A percentile compares a stretch with the other conserved stretches of the same genome.
phyloP scores from a whole-genome alignment of 345 rosid species.

The Melaleuca quinquenervia region DNA sequence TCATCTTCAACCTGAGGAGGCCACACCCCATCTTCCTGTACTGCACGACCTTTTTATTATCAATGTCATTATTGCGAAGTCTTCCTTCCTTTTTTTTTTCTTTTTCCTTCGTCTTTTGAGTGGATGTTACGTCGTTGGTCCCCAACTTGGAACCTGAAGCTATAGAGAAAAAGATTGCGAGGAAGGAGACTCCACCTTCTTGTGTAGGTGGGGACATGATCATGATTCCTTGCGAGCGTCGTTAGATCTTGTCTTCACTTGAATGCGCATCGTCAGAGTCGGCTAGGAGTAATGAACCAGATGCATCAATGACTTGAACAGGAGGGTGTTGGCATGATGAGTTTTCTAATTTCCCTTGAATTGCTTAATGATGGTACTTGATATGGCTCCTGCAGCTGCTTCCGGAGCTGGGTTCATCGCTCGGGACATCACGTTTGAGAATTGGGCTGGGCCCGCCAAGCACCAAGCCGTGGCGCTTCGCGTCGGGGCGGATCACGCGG shows the following conservation, averaged over 20 bases:
- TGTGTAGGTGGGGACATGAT: background rate
- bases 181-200: background rate
- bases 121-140: background rate
- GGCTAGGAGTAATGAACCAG: background rate
- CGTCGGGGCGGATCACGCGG: conserved; percentile 88
- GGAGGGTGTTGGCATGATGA: background rate
- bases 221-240: background rate
- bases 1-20: background rate
- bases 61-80: background rate
- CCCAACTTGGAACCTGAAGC: background rate
- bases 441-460: conserved; percentile 79
- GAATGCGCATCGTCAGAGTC: background rate
- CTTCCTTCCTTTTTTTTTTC: background rate
- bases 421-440: conserved; percentile 83
- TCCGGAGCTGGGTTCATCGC: conserved; percentile 91
- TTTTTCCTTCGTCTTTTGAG: background rate
- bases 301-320: background rate
- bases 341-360: background rate
- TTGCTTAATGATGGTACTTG: background rate
- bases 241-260: background rate
- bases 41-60: background rate
- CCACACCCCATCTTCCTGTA: background rate
- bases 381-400: conserved; percentile 39
- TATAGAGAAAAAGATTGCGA: background rate
- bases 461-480: conserved; percentile 99